Conservation (phyloP, 495 filamentous ascomycete genomes). For the Podospora tetraspora region DNA sequence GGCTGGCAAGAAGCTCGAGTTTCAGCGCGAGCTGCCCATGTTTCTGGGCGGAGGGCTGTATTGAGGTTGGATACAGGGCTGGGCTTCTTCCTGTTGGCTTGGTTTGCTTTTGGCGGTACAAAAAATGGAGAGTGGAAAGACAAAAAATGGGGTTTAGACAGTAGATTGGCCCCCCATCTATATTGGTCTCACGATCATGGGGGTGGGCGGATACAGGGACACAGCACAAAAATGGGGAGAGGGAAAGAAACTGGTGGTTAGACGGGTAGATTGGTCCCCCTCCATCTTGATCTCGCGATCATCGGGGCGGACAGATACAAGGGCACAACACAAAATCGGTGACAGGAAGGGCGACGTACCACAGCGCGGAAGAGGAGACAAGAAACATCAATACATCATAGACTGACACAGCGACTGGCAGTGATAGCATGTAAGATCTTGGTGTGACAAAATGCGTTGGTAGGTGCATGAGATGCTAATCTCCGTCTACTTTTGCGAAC, state of each 20-base stretch:
- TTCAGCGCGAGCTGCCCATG: slow-evolving; percentile 10
- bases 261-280: background rate
- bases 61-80: background rate
- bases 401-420: too few relatives aligned
- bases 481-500: background rate
- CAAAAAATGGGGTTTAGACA: background rate
- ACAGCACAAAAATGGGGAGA: background rate
- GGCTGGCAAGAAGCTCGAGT: background rate
- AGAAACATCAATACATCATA: background rate
- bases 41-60: slow-evolving; percentile 19
- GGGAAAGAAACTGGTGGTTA: background rate
- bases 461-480: too few relatives aligned
- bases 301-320: background rate
- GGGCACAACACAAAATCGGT: background rate
- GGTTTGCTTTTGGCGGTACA: slow-evolving; percentile 5
- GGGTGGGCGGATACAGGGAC: background rate
- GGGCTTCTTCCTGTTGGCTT: background rate
- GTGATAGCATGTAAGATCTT: too few relatives aligned
- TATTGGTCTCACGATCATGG: background rate
- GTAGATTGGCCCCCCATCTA: background rate
- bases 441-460: too few relatives aligned
- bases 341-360: background rate
- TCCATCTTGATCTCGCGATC: background rate
- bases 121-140: background rate
- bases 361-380: background rate